Base-by-base conservation (phyloP, 2,329 filamentous ascomycete genomes). In the Aspergillus tubingensis region DNA sequence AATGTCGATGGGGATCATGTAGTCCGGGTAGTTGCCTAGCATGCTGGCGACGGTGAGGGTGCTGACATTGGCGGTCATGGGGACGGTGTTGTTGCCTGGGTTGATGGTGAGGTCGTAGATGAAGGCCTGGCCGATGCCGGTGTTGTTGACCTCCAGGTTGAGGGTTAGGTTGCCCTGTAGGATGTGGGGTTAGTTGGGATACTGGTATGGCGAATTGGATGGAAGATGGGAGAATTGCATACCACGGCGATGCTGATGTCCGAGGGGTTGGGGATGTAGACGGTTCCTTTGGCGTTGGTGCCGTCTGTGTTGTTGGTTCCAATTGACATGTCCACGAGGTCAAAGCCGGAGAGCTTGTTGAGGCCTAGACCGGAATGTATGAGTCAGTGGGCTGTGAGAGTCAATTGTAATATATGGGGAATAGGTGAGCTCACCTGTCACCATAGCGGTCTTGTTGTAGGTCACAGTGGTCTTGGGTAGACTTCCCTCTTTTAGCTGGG, bases 241-340 rank as follows among this genome's bases (percentile, higher is more conserved):
- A 79, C 77, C 78, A 88, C 77, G 47, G 77, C 73, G 58, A 87
- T 74, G 4, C 81, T 85, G 74, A 86, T 76, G 57, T 85, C 78
- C 2, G 84, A 84, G 0, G 85, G 85, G 69, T 88, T 88, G 61
- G 85, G 85, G 53, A 88, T 85, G 62, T 71, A 77, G 50, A 85
- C 81, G 11, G 75, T 79, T 66, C 83, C 86, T 21, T 80, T 70
- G 67, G 86, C 78, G 71, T 87, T 88, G 59, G 79, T 78, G 49
- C 80, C 80, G 63, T 83, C 80, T 25, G 73, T 59, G 1, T 70
- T 59, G 32, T 71, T 72, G 8, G 74, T 68, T 58, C 82, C 72
- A 65, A 86, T 77, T 38, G 75, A 74, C 67, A 85, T 78, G 32
- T 80, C 72, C 15, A 77, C 80, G 38, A 85, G 74, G 39, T 78